These are phyloP conservation scores for Cladosporium sp. DNA, from an alignment of 2,329 filamentous ascomycete species.

Conservation along the genomic window DNA sequence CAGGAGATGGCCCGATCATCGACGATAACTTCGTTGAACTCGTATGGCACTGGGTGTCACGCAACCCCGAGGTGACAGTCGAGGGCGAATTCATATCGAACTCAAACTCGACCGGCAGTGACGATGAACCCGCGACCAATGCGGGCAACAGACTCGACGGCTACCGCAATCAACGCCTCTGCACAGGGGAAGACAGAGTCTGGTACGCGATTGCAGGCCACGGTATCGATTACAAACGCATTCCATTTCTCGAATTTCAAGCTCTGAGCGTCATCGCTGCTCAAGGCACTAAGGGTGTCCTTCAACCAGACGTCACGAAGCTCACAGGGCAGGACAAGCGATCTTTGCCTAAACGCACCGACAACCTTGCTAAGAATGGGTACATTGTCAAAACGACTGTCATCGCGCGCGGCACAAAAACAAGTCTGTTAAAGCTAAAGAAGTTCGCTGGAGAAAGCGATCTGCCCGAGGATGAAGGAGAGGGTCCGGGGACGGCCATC, in stretches of 20 bases:
- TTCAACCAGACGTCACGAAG: conserved; percentile 53
- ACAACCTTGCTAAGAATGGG: conserved; percentile 52
- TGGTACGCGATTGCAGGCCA: conserved; percentile 61
- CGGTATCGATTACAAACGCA: conserved; percentile 50
- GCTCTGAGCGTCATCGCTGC: conserved; percentile 57
- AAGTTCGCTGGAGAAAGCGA: conserved; percentile 40
- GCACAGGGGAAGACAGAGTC: conserved; percentile 51
- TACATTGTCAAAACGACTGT: conserved; percentile 57
- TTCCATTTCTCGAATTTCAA: conserved; percentile 53
- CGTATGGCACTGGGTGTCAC: conserved; percentile 55
- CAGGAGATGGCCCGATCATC: conserved; percentile 28
- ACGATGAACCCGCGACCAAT: background rate
- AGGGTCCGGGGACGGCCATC: conserved; percentile 17
- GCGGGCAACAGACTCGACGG: background rate
- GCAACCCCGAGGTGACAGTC: conserved; percentile 54
- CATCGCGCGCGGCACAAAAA: conserved; percentile 46
- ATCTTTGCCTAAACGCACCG: conserved; percentile 59
- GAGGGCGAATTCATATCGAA: conserved; percentile 37
- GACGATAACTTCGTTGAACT: conserved; percentile 51
- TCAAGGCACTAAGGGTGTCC: conserved; percentile 50
- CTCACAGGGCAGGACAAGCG: conserved; percentile 61
- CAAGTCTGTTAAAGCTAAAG: conserved; percentile 53
- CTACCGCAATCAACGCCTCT: conserved; percentile 35
- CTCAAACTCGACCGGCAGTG: conserved; percentile 33
- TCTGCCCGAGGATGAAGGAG: conserved; percentile 11